Evolutionary conservation across 176 grass and related monocot genomes (phyloP).

Genomic region (Alloteropsis semialata): DNA sequence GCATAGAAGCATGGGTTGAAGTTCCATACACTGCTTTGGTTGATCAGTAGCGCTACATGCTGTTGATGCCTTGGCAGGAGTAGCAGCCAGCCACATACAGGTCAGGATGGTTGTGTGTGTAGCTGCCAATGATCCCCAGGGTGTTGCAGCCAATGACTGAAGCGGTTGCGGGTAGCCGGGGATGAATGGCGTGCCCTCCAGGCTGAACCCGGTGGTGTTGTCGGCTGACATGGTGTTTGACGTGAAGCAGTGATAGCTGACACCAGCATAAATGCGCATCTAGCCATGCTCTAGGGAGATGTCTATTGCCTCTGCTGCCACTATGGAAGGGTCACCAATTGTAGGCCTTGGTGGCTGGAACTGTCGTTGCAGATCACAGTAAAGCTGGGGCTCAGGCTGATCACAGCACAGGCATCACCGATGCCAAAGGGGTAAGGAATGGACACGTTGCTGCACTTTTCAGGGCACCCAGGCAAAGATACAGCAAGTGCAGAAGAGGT

Average conservation of each 20-base stretch:
- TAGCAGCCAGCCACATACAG: not conserved
- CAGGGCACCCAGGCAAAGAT: constrained; percentile 20
- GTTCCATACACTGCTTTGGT: not conserved
- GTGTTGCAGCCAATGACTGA: not conserved
- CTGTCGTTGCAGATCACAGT: constrained; percentile 8
- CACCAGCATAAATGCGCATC: not conserved
- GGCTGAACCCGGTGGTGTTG: not conserved
- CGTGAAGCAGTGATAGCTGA: constrained; percentile 18
- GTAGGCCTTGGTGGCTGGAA: constrained; percentile 25
- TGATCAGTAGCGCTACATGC: not conserved
- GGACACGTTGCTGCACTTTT: constrained; percentile 17
- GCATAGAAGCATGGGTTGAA: constrained; percentile 34
- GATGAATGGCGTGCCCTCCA: not conserved
- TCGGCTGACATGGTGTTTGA: not conserved
- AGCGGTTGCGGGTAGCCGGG: constrained; percentile 10
- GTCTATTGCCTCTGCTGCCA: not conserved
- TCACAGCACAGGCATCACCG: not conserved
- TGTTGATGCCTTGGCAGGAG: not conserved
- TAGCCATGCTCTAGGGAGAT: constrained; percentile 31
- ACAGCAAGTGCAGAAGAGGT: not conserved
- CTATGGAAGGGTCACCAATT: not conserved
- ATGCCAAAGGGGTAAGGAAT: constrained; percentile 49
- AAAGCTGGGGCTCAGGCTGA: not conserved
- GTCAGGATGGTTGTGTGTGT: not conserved
- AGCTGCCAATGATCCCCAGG: not conserved